Base-by-base conservation (phyloP, 768 basidiomycete species). In the Termitomyces sp. region DNA sequence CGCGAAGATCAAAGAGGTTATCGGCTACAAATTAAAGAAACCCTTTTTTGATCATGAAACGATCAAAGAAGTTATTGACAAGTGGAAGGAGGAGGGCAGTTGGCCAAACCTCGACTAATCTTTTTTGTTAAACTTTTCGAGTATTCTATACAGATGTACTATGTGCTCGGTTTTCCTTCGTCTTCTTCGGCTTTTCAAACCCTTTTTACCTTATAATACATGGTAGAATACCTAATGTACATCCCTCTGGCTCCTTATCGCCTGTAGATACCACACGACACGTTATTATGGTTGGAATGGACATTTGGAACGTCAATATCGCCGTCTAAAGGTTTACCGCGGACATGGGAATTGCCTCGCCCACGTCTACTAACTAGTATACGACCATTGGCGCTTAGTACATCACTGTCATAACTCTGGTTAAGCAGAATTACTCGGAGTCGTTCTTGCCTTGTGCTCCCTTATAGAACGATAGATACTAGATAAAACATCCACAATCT, bases 1-100 rank as follows among this genome's bases (percentile, higher is more conserved):
- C 62, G 72, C 68, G 50, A 94, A 92, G 76, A 78, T 93, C 68
- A 89, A 91, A 69, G 74, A 79, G 32, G 67, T 92, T n/a, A 63
- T 89, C 22, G 88, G 87, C 1, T 93, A 91, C 70, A 73, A 80
- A 61, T 73, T 92, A 48, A 81, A 78, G 62, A 75, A 75, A 34
- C 90, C 93, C 1, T 64, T 79, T 36, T 85, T 93, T 66, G 79
- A 77, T 64, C 81, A 81, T 46, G 84, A 84, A 18, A 74, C 80
- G 7, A 68, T 94, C 53, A 74, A 77, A 65, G 90, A 93, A 56
- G 78, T 91, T 32, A 81, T 94, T 34, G 86, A 88, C 65, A 88
- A 88, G 69, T 93, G 88, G 85, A 91, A 88, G 68, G 84, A 71
- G 14, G 92, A 94, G 64, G 84, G 86, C 26, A 73, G 66, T 56